Evolutionary conservation across 441 rosid genomes (phyloP).

Genomic region (Dalechampia spathulata): DNA sequence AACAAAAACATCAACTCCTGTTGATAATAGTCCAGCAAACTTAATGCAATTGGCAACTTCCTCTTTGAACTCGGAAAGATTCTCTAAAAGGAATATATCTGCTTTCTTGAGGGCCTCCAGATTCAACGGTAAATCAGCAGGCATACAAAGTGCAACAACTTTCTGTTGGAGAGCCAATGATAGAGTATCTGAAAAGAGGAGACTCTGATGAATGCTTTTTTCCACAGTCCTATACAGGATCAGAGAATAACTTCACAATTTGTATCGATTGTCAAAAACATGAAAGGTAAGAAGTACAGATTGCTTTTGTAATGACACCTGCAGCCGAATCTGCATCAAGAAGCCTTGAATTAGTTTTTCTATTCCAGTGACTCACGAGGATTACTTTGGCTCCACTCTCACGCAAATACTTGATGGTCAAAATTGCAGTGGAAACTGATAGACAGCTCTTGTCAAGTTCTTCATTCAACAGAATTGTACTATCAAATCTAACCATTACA

Average conservation of each 20-base stretch:
- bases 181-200: constrained; percentile 38
- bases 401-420: constrained; percentile 41
- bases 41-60: constrained; percentile 52
- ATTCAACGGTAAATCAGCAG: constrained; percentile 21
- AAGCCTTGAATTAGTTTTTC: constrained; percentile 26
- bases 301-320: constrained; percentile 26
- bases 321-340: constrained; percentile 33
- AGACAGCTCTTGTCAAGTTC: constrained; percentile 27
- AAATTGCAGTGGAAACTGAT: constrained; percentile 30
- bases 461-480: constrained; percentile 36
- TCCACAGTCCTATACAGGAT: neutral
- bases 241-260: neutral
- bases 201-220: constrained; percentile 9
- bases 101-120: constrained; percentile 27
- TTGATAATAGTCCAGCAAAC: constrained; percentile 42
- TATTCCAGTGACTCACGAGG: constrained; percentile 47
- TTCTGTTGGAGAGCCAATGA: constrained; percentile 37
- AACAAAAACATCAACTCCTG: constrained; percentile 62
- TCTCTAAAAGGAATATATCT: constrained; percentile 44
- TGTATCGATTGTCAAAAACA: constrained; percentile 4
- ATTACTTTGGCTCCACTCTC: constrained; percentile 49
- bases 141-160: constrained; percentile 33
- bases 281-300: constrained; percentile 1
- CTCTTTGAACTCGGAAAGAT: constrained; percentile 48
- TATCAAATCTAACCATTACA: constrained; percentile 70